Conservation (phyloP, 768 basidiomycete species). For the Boletus tomentosulus region DNA sequence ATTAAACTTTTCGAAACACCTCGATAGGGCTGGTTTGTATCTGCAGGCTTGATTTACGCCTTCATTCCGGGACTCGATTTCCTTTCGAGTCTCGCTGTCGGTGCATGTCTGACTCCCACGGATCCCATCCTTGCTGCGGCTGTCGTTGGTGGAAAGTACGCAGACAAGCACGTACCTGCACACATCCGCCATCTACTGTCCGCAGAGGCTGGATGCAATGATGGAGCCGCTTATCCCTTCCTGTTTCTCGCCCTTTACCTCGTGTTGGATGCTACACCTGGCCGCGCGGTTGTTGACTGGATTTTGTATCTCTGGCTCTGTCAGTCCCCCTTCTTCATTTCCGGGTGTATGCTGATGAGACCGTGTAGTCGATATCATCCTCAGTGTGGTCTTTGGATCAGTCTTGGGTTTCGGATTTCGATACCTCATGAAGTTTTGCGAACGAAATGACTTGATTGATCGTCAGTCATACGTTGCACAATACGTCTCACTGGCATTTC, state of each 20-base stretch:
- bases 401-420: slow-evolving; percentile 76
- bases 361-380: slow-evolving; percentile 64
- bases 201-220: slow-evolving; percentile 88
- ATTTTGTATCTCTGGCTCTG: slow-evolving; percentile 83
- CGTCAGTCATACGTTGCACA: slow-evolving; percentile 94
- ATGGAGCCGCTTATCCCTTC: slow-evolving; percentile 96
- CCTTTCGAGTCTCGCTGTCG: slow-evolving; percentile 83
- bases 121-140: slow-evolving; percentile 34
- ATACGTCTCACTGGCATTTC: slow-evolving; percentile 77
- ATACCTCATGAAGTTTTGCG: slow-evolving; percentile 90
- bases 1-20: slow-evolving; percentile 3
- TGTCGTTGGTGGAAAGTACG: slow-evolving; percentile 93
- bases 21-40: slow-evolving; percentile 87
- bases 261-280: slow-evolving; percentile 58
- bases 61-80: slow-evolving; percentile 88
- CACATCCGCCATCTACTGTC: slow-evolving; percentile 67
- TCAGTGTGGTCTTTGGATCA: slow-evolving; percentile 74
- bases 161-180: slow-evolving; percentile 92
- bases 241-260: slow-evolving; percentile 88
- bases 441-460: slow-evolving; percentile 83
- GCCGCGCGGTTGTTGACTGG: slow-evolving; percentile 80
- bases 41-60: slow-evolving; percentile 85
- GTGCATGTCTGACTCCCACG: slow-evolving; percentile 91
- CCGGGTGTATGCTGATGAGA: slow-evolving; percentile 2
- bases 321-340: slow-evolving; percentile 37